phyloP scores from a whole-genome alignment of 2,329 filamentous ascomycete genomes.

The Fusarium buxicola region DNA sequence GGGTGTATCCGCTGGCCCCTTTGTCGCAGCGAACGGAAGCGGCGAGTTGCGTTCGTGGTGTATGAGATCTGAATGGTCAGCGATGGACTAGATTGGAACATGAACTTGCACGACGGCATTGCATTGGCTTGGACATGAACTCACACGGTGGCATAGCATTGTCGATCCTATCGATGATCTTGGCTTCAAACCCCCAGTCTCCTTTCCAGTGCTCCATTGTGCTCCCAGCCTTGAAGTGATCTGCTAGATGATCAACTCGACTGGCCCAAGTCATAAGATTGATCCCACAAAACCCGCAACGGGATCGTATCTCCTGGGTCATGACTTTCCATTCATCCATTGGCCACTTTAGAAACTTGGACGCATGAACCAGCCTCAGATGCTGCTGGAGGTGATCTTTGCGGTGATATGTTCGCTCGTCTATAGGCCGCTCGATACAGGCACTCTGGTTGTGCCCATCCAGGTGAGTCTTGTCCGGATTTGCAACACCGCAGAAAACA shows the following conservation, averaged over 20 bases:
- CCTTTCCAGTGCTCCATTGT: conserved; percentile 58
- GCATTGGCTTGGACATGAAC: conserved; percentile 47
- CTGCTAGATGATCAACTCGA: conserved; percentile 53
- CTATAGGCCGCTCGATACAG: conserved; percentile 52
- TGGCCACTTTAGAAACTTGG: conserved; percentile 50
- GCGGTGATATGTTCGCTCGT: conserved; percentile 59
- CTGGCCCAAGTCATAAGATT: conserved; percentile 52
- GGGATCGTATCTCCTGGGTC: conserved; percentile 52
- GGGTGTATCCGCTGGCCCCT: conserved; percentile 35
- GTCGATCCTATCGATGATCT: conserved; percentile 54
- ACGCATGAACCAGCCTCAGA: conserved; percentile 54
- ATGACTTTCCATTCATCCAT: conserved; percentile 53
- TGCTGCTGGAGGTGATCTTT: conserved; percentile 59
- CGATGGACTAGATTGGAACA: accelerated
- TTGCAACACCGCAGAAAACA: conserved; percentile 53
- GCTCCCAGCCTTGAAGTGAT: conserved; percentile 56
- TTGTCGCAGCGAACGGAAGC: conserved; percentile 34
- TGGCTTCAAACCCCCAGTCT: conserved; percentile 57
- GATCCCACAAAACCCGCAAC: conserved; percentile 57
- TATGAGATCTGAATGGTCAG: conserved; percentile 36
- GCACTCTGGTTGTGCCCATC: conserved; percentile 53
- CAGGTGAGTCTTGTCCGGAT: conserved; percentile 51
- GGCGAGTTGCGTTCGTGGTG: conserved; percentile 37
- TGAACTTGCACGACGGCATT: conserved; percentile 53
- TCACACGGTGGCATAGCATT: conserved; percentile 57